Percentiles rank a stretch among this genome's conserved stretches.
Conservation (phyloP, 192 early-diverging fungal genomes). For the Linnemannia zychae region DNA sequence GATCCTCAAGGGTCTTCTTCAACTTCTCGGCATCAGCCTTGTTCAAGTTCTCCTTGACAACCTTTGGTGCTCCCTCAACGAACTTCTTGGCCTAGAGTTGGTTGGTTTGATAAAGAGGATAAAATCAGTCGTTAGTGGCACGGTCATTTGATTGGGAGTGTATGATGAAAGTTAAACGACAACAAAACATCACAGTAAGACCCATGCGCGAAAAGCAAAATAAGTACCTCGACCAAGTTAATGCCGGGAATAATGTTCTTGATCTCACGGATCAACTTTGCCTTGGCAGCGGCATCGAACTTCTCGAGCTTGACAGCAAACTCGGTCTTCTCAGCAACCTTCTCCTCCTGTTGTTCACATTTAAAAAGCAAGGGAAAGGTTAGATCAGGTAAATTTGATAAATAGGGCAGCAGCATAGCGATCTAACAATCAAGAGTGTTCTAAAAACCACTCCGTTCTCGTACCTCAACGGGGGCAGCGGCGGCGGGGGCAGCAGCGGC, state of each 20-base stretch:
- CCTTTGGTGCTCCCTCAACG: slow-evolving; percentile 97
- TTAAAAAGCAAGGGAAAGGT: neutral
- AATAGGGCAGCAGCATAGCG: slow-evolving; percentile 1
- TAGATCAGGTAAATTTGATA: neutral
- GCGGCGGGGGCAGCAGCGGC: slow-evolving; percentile 74
- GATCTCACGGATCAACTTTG: slow-evolving; percentile 98
- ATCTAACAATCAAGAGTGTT: neutral
- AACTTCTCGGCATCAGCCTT: slow-evolving; percentile 99
- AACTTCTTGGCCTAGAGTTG: slow-evolving; percentile 94
- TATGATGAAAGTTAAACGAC: neutral
- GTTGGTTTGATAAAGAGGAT: neutral
- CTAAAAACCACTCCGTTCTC: neutral
- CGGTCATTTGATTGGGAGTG: too few relatives aligned
- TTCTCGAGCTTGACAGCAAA: slow-evolving; percentile 97
- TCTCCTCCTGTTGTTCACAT: slow-evolving; percentile 73
- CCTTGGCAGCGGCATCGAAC: slow-evolving; percentile 94
- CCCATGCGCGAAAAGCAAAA: neutral
- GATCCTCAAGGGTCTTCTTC: slow-evolving; percentile 92
- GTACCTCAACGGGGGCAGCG: slow-evolving; percentile 74
- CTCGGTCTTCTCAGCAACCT: slow-evolving; percentile 91
- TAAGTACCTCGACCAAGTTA: slow-evolving; percentile 89
- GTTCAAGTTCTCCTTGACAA: slow-evolving; percentile 87
- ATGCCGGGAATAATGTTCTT: slow-evolving; percentile 93
- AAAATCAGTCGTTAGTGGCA: too few relatives aligned
- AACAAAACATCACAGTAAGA: neutral